These are phyloP conservation scores for Babesia divergens DNA, from an alignment of 169 alveolate species.

Conservation along the genomic window DNA sequence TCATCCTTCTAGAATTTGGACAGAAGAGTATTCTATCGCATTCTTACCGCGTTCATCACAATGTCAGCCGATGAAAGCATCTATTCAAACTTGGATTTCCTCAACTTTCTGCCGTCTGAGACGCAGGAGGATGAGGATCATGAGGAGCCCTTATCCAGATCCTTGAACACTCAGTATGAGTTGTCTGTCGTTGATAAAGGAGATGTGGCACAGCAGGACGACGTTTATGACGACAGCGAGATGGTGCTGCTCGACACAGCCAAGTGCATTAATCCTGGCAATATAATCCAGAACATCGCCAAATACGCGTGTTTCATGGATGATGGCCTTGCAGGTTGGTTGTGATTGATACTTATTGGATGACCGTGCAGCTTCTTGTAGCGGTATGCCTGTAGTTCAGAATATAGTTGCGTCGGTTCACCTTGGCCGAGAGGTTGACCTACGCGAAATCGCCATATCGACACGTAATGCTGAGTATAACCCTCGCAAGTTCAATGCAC, in stretches of 20 bases:
- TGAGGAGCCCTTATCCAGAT: background rate
- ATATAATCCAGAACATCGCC: background rate
- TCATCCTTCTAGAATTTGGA: too few relatives aligned
- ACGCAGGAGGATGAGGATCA: conserved; percentile 7
- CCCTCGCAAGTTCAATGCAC: conserved; percentile 95
- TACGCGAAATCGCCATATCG: conserved; percentile 89
- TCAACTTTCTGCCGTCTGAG: conserved; percentile 6
- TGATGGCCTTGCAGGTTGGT: conserved; percentile 3
- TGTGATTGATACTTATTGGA: background rate
- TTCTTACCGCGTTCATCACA: background rate
- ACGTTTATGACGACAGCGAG: background rate
- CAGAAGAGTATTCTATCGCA: too few relatives aligned
- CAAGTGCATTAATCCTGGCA: background rate
- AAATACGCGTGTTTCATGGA: conserved; percentile 6
- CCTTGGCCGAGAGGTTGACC: conserved; percentile 84
- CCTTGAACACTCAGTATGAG: background rate
- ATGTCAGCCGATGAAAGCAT: background rate
- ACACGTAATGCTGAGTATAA: conserved; percentile 96
- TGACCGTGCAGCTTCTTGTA: background rate
- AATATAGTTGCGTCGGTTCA: conserved; percentile 95
- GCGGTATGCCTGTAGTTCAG: conserved; percentile 83
- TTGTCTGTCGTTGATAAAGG: background rate
- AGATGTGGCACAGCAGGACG: background rate
- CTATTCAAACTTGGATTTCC: conserved; percentile 7
- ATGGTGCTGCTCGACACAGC: background rate